Percentiles rank a stretch among this genome's conserved stretches.
Evolutionary conservation across 2,329 filamentous ascomycete genomes (phyloP).

Genomic region (Beauveria australis): DNA sequence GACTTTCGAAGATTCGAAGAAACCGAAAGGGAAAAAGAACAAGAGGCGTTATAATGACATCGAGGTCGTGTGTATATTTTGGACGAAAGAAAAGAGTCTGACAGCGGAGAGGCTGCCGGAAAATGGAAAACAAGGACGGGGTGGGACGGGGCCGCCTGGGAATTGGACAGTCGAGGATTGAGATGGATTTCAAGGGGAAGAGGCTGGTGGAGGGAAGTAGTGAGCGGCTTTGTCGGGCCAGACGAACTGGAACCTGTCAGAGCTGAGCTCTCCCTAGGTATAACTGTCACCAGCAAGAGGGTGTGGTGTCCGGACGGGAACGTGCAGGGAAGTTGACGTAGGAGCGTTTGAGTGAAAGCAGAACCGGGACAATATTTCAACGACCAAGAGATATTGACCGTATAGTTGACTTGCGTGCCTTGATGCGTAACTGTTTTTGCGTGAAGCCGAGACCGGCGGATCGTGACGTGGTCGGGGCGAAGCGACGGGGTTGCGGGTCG

Average conservation of each 20-base stretch:
- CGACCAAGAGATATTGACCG: background rate
- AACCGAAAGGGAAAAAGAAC: slow-evolving; percentile 23
- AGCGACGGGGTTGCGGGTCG: slow-evolving; percentile 4
- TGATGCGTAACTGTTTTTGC: background rate
- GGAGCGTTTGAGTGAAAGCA: background rate
- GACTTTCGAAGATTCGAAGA: slow-evolving; percentile 24
- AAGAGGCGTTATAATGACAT: slow-evolving; percentile 38
- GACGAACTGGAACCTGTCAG: slow-evolving; percentile 13
- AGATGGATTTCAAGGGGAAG: background rate
- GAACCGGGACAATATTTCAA: background rate
- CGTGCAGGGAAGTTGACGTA: background rate
- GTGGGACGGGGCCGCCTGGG: slow-evolving; percentile 23
- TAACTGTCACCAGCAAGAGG: slow-evolving; percentile 4
- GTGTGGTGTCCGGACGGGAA: background rate
- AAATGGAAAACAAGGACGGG: slow-evolving; percentile 16
- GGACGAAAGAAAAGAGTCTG: slow-evolving; percentile 17
- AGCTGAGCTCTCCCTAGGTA: slow-evolving; percentile 10
- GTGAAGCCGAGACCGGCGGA: slow-evolving; percentile 9
- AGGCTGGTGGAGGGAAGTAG: background rate
- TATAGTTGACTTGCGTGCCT: background rate
- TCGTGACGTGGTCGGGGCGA: slow-evolving; percentile 9
- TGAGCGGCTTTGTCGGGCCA: slow-evolving; percentile 11
- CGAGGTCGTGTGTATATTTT: slow-evolving; percentile 19
- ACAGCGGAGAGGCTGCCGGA: slow-evolving; percentile 14
- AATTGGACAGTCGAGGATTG: slow-evolving; percentile 9